Evolutionary conservation across 768 basidiomycete species (phyloP).

Genomic region (Mycena sanguinolenta): DNA sequence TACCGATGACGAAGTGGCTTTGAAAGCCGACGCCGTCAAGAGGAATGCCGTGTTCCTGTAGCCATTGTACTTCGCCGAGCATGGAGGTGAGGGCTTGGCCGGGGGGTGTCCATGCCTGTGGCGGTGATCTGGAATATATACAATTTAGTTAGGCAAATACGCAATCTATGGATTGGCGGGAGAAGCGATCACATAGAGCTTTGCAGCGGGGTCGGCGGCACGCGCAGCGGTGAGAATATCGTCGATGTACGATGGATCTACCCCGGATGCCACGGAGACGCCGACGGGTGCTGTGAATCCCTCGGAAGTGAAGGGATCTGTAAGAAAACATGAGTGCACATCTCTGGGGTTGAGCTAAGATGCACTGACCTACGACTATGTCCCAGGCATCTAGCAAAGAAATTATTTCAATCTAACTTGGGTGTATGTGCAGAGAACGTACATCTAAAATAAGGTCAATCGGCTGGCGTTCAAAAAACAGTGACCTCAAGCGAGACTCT

Average conservation of each 20-base stretch:
- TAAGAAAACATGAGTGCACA: neutral
- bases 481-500: too few species aligned
- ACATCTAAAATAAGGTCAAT: constrained; percentile 42
- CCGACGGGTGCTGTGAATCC: constrained; percentile 58
- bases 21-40: constrained; percentile 70
- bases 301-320: constrained; percentile 62
- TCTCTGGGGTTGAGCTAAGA: too few species aligned
- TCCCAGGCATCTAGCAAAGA: constrained; percentile 44
- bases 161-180: too few species aligned
- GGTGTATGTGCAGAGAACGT: constrained; percentile 40
- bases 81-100: constrained; percentile 57
- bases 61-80: constrained; percentile 52
- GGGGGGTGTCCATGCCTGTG: constrained; percentile 39
- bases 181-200: constrained; percentile 56
- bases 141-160: constrained; percentile 6
- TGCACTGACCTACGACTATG: constrained; percentile 49
- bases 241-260: constrained; percentile 47
- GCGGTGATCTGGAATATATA: constrained; percentile 24
- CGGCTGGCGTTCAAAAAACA: too few species aligned
- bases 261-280: constrained; percentile 54
- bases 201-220: constrained; percentile 57
- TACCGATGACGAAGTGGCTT: constrained; percentile 69
- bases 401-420: constrained; percentile 27
- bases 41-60: constrained; percentile 53
- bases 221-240: constrained; percentile 59